These are phyloP conservation scores for Skeletonema tropicum DNA, from an alignment of 108 stramenopile genomes.

Conservation along the genomic window DNA sequence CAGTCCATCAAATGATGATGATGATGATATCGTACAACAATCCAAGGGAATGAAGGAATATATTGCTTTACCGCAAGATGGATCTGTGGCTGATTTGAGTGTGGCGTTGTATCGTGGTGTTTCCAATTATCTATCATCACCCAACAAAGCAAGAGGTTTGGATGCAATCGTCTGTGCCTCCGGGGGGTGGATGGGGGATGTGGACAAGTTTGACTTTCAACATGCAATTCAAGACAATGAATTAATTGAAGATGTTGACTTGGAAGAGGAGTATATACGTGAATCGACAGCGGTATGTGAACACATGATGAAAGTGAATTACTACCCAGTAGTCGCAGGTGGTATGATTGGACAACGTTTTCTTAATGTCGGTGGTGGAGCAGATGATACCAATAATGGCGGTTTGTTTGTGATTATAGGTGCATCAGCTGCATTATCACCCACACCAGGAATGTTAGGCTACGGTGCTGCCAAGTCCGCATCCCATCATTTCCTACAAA, in stretches of 20 bases:
- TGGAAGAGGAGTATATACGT: constrained; percentile 25
- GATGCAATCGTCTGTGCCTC: constrained; percentile 73
- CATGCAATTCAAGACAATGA: not conserved
- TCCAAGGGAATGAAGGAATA: constrained; percentile 34
- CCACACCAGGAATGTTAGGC: constrained; percentile 78
- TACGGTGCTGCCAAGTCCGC: constrained; percentile 71
- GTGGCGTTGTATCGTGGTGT: constrained; percentile 55
- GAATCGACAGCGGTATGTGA: constrained; percentile 33
- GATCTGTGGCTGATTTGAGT: constrained; percentile 53
- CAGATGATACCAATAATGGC: not conserved
- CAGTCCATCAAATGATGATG: constrained; percentile 11
- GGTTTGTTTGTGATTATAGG: constrained; percentile 30
- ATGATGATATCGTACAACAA: not conserved
- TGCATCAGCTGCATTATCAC: constrained; percentile 55
- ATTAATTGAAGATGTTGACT: constrained; percentile 10
- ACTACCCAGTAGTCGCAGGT: constrained; percentile 72
- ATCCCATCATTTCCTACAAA: constrained; percentile 72
- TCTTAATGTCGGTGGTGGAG: constrained; percentile 43
- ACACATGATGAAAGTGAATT: constrained; percentile 54
- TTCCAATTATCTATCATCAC: constrained; percentile 6
- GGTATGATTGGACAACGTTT: constrained; percentile 64
- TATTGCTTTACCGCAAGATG: constrained; percentile 46
- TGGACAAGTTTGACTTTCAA: constrained; percentile 27
- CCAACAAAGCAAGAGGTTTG: constrained; percentile 25
- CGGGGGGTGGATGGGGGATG: constrained; percentile 59